Evolutionary conservation across 208 protist genomes (phyloP), one percentile per base, ranked within the genome.

Genomic region (Acanthamoeba polyphaga): DNA sequence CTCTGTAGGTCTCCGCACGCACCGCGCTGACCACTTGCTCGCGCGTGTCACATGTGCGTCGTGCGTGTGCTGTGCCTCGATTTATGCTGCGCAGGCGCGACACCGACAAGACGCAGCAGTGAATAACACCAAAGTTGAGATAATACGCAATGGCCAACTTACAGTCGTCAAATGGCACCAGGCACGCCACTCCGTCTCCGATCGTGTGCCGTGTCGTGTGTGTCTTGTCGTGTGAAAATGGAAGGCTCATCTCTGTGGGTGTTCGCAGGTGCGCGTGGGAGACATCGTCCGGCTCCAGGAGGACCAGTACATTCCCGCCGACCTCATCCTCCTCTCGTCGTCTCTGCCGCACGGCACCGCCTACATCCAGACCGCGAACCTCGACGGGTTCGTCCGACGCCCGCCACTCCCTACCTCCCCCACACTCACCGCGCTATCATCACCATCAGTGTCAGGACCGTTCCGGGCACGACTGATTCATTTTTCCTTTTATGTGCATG

Each of bases 331-430:
- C 15, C 34, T 99, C n/a, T 97, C 97, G 2, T 96, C 97, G 5
- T 98, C 98, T 15, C 96, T 97, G 88, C 90, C 95, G 0, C 95
- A 92, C 17, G 46, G 87, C 22, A 97, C 97, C 53, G 90, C 87
- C 78, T 98, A 98, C 96, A 98, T 99, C 72, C 96, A 98, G 87
- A 99, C 98, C 34, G 98, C 99, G 96, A 99, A 99, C 96, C 95
- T 99, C 46, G 98, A 99, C 95, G 98, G 98, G 93, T 92, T 76
- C 43, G 51, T 55, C 51, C 51, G 51, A 55, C 51, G 51, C 51
- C 51, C 72, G 29, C 8, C 29, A 12, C 46, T 87, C 7, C 22
- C 34, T 0, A 55, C 0, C 68, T 74, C 19, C 0, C 10, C 13
- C 68, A 74, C 19, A n/a, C n/a, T n/a, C n/a, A n/a, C n/a, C n/a